Evolutionary conservation across 495 filamentous ascomycete genomes (phyloP).

Genomic region (Penicillium herquei): DNA sequence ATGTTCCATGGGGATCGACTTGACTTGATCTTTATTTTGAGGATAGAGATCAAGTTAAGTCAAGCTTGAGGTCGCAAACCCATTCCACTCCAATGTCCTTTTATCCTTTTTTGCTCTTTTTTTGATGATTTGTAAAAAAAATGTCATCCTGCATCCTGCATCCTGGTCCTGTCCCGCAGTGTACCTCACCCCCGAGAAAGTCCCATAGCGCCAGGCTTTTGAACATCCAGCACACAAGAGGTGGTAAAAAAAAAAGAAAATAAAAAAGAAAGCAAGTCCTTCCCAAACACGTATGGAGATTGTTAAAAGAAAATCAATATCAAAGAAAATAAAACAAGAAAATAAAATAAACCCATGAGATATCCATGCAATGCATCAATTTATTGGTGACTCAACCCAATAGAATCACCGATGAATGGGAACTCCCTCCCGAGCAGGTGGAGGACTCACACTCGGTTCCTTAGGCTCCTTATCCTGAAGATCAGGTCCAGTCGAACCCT

Average conservation of each 20-base stretch:
- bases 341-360: conserved; percentile 4
- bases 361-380: conserved; percentile 11
- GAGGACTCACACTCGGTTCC: conserved; percentile 47
- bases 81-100: neutral
- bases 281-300: neutral
- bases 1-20: neutral
- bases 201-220: conserved; percentile 48
- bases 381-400: neutral
- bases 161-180: conserved; percentile 26
- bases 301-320: conserved; percentile 7
- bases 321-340: conserved; percentile 5
- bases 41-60: too few relatives aligned
- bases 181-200: conserved; percentile 16
- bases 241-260: neutral
- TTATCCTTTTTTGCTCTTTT: neutral
- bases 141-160: neutral
- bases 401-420: conserved; percentile 56
- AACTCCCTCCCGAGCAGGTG: conserved; percentile 53
- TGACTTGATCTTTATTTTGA: neutral
- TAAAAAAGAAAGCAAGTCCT: conserved; percentile 4
- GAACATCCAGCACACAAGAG: conserved; percentile 18
- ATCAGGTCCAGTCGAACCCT: conserved; percentile 46
- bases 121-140: neutral
- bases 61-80: neutral
- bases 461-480: conserved; percentile 27